phyloP scores from a whole-genome alignment of 2,329 filamentous ascomycete genomes.

The Hirsutella rhossiliensis region DNA sequence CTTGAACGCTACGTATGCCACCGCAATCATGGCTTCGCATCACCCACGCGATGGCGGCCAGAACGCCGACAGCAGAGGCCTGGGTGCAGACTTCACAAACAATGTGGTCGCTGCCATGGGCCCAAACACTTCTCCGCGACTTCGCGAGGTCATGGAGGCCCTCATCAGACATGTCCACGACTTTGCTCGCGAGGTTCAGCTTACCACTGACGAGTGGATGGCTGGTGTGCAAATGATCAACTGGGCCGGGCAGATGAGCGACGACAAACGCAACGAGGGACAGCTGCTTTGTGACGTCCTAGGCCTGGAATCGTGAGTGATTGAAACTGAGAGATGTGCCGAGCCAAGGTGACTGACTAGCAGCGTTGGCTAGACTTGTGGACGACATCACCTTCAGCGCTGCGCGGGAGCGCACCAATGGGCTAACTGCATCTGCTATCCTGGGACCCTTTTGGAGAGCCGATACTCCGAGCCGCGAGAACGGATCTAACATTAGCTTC shows the following conservation, averaged over 20 bases:
- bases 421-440: slow-evolving; percentile 63
- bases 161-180: slow-evolving; percentile 69
- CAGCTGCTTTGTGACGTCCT: slow-evolving; percentile 63
- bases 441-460: slow-evolving; percentile 77
- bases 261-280: slow-evolving; percentile 58
- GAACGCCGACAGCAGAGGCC: slow-evolving; percentile 6
- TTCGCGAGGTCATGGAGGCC: slow-evolving; percentile 53
- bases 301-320: slow-evolving; percentile 54
- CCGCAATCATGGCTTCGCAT: not conserved
- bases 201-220: slow-evolving; percentile 74
- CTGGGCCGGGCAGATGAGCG: slow-evolving; percentile 56
- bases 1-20: no score
- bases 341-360: not conserved
- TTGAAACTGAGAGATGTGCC: not conserved
- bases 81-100: slow-evolving; percentile 50
- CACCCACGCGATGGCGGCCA: not conserved
- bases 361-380: slow-evolving; percentile 41
- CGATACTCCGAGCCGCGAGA: slow-evolving; percentile 56
- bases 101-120: slow-evolving; percentile 64
- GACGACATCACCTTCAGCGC: slow-evolving; percentile 67
- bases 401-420: slow-evolving; percentile 28
- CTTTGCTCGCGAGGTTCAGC: slow-evolving; percentile 67
- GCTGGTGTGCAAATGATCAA: slow-evolving; percentile 47
- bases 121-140: slow-evolving; percentile 55
- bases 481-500: slow-evolving; percentile 54